Base-by-base conservation (phyloP, 2,329 filamentous ascomycete species). In the Cordyceps javanica region DNA sequence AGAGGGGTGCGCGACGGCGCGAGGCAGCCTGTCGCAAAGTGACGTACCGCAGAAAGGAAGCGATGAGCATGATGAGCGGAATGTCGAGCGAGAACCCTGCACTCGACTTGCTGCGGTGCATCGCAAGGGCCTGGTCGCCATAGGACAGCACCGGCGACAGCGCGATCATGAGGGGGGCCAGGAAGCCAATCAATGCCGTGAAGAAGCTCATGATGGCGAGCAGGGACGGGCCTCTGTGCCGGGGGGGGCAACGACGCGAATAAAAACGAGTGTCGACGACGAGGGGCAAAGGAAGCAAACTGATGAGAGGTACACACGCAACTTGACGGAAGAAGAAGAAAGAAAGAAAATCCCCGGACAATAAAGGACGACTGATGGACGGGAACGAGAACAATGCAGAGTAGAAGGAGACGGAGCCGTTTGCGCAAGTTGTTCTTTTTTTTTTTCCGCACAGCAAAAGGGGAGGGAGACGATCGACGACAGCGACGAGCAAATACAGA, bases 71-170 rank as follows among this genome's bases (percentile, higher is more conserved):
- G 61, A 89, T 89, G 58, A 89, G 73, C 32, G 86, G 86, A 45
- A 88, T 88, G 65, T 89, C 86, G 61, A 89, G 77, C 19, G 85
- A 88, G 72, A 88, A 88, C 58, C 85, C 85, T 14, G 82, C 82
- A 63, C 84, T 88, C 44, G 83, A 84, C 69, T 81, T 84, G 58
- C 73, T 77, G 64, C 80, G 76, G 65, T 86, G 79, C 80, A 89
- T 89, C 36, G 85, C 80, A 48, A 83, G 67, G 26, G 81, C 83
- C 73, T 87, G 84, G 72, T 88, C 85, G 66, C 79, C 78, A 69
- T 87, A 88, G 55, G 83, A 86, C 41, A 86, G 72, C 46, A 88
- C 75, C 19, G 84, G 85, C 64, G 84, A 87, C 63, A 82, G 63
- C 64, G 86, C 76, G 61, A 88, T 77, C 67, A 87, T 87, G 57